Base-by-base conservation (phyloP, 371 early-diverging fungal species). In the Apophysomyces sp. region DNA sequence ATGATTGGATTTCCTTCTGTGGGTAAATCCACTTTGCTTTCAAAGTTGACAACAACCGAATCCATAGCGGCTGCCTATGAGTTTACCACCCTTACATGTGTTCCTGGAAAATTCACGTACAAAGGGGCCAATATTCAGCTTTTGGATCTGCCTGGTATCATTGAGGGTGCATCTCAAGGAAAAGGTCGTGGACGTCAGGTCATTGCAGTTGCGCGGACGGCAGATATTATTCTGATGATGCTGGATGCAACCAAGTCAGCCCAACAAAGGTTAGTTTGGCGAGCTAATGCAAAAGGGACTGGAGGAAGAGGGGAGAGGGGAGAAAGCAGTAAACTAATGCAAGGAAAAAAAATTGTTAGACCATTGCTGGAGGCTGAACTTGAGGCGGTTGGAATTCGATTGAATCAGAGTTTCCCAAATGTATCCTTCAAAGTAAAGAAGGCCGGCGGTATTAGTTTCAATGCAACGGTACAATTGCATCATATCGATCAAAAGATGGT, bases 1-100 rank as follows among this genome's bases (percentile, higher is more conserved):
- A 88, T 99, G 83, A 96, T 99, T 70, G 99, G 82, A 57, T 99
- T 99, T 69, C 99, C 99, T 11, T 98, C 98, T 12, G 99, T 99
- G 18, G 99, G 99, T 56, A 99, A 99, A 79, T 94, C 95, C 18
- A 99, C 99, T 2, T 80, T 99, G 49, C 84, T 99, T 54, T 91
- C 90, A 68, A 98, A 95, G 76, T 73, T 98, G 29, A 99, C 99
- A 15, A 90, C 94, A 36, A 96, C 98, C 0, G 92, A 94, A 66
- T 95, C 97, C 5, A 96, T 94, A 68, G 97, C 94, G 53, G 92
- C 88, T 54, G 90, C 88, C 39, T 98, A 99, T 68, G 99, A 99
- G 77, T 99, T 99, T 80, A 99, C 99, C 5, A 99, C 99, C 0
- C 84, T 99, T 71, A 98, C 98, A 4, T 95, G 95, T 58, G 95